phyloP scores from a whole-genome alignment of 345 rosid genomes.

The Xanthoceras sorbifolium region DNA sequence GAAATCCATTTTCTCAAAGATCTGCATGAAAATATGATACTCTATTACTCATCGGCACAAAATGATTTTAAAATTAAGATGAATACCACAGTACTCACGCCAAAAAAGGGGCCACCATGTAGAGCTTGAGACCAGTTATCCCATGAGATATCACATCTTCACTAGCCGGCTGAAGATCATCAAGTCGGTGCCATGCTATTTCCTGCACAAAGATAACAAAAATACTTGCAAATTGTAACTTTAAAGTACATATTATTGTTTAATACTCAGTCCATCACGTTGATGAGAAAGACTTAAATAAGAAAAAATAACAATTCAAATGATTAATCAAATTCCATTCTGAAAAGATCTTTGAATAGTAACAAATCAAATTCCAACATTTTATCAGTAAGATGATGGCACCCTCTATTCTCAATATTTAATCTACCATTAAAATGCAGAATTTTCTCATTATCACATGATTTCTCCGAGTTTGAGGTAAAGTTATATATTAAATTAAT shows the following conservation, averaged over 20 bases:
- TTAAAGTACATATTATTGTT: not conserved
- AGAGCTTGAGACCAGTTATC: constrained; percentile 82
- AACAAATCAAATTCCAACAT: not conserved
- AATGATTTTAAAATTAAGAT: not conserved
- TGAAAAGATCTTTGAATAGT: not conserved
- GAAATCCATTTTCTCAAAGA: constrained; percentile 74
- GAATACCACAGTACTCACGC: constrained; percentile 51
- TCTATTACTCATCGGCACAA: not conserved
- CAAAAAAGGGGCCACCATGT: constrained; percentile 96
- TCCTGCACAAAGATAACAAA: constrained; percentile 56
- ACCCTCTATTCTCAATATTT: not conserved
- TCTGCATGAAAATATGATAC: constrained; percentile 44
- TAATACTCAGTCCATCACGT: not conserved
- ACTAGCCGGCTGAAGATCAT: constrained; percentile 80
- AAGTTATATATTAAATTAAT: not conserved
- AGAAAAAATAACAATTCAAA: not conserved
- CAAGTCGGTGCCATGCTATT: constrained; percentile 92
- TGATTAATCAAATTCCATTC: not conserved
- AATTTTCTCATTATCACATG: not conserved
- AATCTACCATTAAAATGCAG: not conserved
- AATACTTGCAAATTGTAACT: not conserved
- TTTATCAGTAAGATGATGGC: not conserved
- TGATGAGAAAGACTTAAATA: not conserved
- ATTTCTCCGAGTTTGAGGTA: not conserved
- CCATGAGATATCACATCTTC: constrained; percentile 85